Base-by-base conservation (phyloP, 352 stramenopile genomes). In the Phytophthora pinifolia region DNA sequence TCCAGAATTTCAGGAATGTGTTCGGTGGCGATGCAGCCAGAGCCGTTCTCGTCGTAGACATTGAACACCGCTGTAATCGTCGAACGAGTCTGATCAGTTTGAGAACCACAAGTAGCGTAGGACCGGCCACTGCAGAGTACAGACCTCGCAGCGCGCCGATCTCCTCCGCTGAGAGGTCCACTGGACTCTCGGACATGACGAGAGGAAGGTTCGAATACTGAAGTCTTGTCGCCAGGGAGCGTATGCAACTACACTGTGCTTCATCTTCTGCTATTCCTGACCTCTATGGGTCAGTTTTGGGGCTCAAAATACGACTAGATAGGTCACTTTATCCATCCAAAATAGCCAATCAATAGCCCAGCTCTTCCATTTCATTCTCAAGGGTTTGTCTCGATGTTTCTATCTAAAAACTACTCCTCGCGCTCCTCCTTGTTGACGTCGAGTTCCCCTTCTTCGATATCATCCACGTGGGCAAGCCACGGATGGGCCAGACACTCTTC, bases 401-500 rank as follows among this genome's bases (percentile, higher is more conserved):
- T 56, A 66, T 65, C 62, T 59, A 58, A 56, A 54, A 70, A 32
- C 54, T 68, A 65, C 15, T 57, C 20, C 50, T 62, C 20, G 47
- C 20, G 6, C 32, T 31, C n/a, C 5, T 33, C 15, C 41, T 47
- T 55, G 39, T 18, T 31, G 32, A 5, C 38, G 32, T 33, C 17
- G 27, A 33, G 22, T 35, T 65, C 18, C 32, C 49, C 46, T 13
- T 59, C 39, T 12, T 48, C 27, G 34, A 39, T 32, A 34, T 49
- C 58, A 46, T 70, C 64, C 37, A 62, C 52, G 27, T 74, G 47
- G 6, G 62, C 57, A 22, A 99, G 76, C 97, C 97, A 99, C 29
- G 95, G 77, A 65, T 98, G 96, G 32, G 91, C 59, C 14, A 99
- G 81, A 42, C 87, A 97, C 39, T 99, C 84, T 30, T 88, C 63